Evolutionary conservation across 768 basidiomycete species (phyloP).

Genomic region (Lyophyllum shimeji): DNA sequence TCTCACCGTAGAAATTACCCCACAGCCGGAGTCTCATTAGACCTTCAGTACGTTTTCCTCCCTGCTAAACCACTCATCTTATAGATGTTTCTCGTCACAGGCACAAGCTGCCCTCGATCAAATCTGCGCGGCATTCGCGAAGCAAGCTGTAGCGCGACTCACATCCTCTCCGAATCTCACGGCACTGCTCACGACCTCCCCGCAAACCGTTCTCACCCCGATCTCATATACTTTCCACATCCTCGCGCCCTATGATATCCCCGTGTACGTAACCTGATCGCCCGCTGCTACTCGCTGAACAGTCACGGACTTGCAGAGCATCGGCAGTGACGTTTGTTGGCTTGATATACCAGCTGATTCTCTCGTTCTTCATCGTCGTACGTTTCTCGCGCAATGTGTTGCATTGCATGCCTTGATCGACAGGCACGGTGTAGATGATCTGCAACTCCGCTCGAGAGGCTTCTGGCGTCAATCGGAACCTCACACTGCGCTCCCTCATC

Average conservation of each 20-base stretch:
- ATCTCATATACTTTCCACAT: constrained; percentile 49
- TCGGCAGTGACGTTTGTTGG: constrained; percentile 54
- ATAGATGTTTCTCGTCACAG: constrained; percentile 10
- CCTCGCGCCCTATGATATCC: constrained; percentile 55
- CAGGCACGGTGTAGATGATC: constrained; percentile 27
- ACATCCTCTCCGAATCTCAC: constrained; percentile 27
- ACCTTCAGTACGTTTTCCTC: constrained; percentile 24
- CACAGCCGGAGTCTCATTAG: constrained; percentile 33
- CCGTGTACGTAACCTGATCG: constrained; percentile 41
- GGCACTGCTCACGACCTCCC: constrained; percentile 43
- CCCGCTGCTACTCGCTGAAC: not conserved
- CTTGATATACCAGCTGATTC: constrained; percentile 49
- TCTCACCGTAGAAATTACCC: not conserved
- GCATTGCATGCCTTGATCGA: not conserved
- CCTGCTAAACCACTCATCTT: not conserved
- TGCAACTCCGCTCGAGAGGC: constrained; percentile 27
- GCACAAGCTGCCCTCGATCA: constrained; percentile 35
- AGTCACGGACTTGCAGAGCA: constrained; percentile 33
- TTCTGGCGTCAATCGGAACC: constrained; percentile 26
- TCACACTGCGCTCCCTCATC: constrained; percentile 31
- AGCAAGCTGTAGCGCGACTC: constrained; percentile 26
- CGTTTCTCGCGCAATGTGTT: constrained; percentile 11
- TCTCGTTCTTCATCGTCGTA: constrained; percentile 45
- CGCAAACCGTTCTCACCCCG: constrained; percentile 48
- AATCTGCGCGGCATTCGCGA: constrained; percentile 34